phyloP scores from a whole-genome alignment of 208 protist genomes.

The Acanthamoeba healyi region DNA sequence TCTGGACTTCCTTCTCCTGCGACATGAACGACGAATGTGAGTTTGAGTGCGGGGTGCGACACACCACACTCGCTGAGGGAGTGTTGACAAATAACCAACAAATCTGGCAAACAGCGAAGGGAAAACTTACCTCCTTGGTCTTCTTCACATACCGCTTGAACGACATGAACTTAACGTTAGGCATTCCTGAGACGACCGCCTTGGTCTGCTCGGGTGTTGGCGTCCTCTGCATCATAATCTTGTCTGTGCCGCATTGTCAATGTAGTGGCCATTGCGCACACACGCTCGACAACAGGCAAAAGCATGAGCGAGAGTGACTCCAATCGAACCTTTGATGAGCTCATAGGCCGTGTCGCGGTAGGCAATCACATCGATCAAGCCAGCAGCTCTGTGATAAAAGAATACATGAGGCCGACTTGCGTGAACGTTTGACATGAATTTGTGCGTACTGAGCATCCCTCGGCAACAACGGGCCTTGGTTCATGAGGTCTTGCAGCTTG shows the following conservation, averaged over 20 bases:
- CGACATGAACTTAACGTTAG: slow-evolving; percentile 39
- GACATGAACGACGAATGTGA: too few relatives aligned
- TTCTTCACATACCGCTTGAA: slow-evolving; percentile 51
- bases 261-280: too few relatives aligned
- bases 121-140: slow-evolving; percentile 17
- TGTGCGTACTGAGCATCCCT: not conserved
- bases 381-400: not conserved
- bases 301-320: not conserved
- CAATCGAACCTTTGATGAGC: not conserved
- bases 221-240: too few relatives aligned
- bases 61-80: too few relatives aligned
- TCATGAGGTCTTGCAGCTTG: slow-evolving; percentile 1
- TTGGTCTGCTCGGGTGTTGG: not conserved
- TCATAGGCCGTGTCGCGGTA: slow-evolving; percentile 28
- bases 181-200: not conserved
- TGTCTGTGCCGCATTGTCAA: too few relatives aligned
- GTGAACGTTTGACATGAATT: too few relatives aligned
- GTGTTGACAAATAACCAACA: too few relatives aligned
- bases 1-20: not conserved
- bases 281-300: too few relatives aligned
- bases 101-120: too few relatives aligned
- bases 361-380: slow-evolving; percentile 12
- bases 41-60: not conserved
- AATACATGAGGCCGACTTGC: too few relatives aligned
- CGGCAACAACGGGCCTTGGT: slow-evolving; percentile 43